Evolutionary conservation across 2,329 filamentous ascomycete genomes (phyloP).

Genomic region (Aspergillus tubingensis): DNA sequence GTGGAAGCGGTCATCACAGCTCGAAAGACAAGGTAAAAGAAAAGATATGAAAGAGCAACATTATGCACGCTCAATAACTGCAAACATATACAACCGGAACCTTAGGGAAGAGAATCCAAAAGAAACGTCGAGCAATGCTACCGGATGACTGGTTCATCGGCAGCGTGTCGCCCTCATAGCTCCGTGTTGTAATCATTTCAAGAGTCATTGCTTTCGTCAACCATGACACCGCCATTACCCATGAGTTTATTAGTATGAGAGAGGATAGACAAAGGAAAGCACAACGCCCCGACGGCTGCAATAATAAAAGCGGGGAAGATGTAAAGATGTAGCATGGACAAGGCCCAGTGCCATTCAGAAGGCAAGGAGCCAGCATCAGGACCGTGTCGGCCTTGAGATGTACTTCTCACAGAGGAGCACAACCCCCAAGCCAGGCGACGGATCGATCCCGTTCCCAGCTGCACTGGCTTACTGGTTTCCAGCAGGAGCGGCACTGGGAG

Average conservation of each 20-base stretch:
- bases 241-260: conserved; percentile 24
- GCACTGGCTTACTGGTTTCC: conserved; percentile 16
- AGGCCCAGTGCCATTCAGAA: conserved; percentile 5
- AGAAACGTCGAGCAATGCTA: conserved; percentile 14
- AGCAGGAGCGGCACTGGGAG: conserved; percentile 13
- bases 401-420: neutral
- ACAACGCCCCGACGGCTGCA: conserved; percentile 1
- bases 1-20: conserved; percentile 5
- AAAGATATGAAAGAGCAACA: conserved; percentile 21
- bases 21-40: conserved; percentile 7
- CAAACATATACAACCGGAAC: conserved; percentile 34
- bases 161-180: conserved; percentile 8
- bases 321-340: conserved; percentile 9
- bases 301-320: conserved; percentile 7
- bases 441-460: neutral
- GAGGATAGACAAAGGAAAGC: conserved; percentile 16
- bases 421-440: neutral
- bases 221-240: conserved; percentile 36
- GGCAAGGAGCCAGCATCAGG: conserved; percentile 2
- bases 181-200: conserved; percentile 24
- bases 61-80: conserved; percentile 43
- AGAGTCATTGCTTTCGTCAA: conserved; percentile 39
- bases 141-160: neutral
- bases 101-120: conserved; percentile 26
- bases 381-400: neutral